These are phyloP conservation scores for Gardenia jasminoides DNA, from an alignment of 257 asterid species.

Conservation along the genomic window DNA sequence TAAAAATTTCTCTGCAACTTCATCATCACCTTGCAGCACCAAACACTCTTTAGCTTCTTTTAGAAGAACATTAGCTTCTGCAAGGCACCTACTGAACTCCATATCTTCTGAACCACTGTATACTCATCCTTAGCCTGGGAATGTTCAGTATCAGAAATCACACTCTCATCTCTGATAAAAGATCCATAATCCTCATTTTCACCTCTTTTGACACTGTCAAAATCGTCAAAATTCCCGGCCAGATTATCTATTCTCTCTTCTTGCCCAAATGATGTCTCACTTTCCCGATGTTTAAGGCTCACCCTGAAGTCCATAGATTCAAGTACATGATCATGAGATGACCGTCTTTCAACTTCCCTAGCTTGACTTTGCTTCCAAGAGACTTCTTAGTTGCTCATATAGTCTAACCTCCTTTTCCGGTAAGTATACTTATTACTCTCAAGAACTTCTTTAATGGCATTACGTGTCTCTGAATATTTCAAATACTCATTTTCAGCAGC, in stretches of 20 bases:
- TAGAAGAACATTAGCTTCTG: conserved; percentile 63
- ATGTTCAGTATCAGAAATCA: conserved; percentile 27
- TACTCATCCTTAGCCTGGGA: conserved; percentile 29
- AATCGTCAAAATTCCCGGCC: conserved; percentile 27
- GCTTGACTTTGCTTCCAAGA: conserved; percentile 38
- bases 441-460: conserved; percentile 33
- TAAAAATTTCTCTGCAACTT: conserved; percentile 53
- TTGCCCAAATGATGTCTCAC: conserved; percentile 36
- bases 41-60: conserved; percentile 65
- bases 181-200: conserved; percentile 36
- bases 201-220: conserved; percentile 35
- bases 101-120: conserved; percentile 41
- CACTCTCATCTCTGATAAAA: conserved; percentile 27
- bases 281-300: conserved; percentile 41
- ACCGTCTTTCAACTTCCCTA: conserved; percentile 44
- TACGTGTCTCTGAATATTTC: conserved; percentile 29
- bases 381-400: conserved; percentile 35
- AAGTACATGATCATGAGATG: conserved; percentile 35
- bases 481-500: conserved; percentile 28
- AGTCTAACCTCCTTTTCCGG: conserved; percentile 40
- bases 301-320: conserved; percentile 61
- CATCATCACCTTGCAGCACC: conserved; percentile 35
- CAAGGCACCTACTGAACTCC: conserved; percentile 57
- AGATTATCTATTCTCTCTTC: conserved; percentile 30
- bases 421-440: conserved; percentile 39